A percentile compares a stretch with the other conserved stretches of the same genome.
Evolutionary conservation across 768 basidiomycete species (phyloP).

Genomic region (Mycena metata): DNA sequence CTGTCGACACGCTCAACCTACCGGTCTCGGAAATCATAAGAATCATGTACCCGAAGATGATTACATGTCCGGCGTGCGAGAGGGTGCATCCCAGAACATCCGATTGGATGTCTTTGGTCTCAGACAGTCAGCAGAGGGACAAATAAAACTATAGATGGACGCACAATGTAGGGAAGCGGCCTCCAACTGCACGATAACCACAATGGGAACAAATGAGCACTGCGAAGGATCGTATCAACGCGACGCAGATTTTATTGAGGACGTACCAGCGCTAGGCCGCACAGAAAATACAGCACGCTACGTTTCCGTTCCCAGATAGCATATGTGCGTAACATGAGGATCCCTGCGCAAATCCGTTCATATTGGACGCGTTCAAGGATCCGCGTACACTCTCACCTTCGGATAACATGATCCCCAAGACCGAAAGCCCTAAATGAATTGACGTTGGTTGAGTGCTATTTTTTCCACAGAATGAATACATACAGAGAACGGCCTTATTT

Average conservation of each 20-base stretch:
- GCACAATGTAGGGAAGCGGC: constrained; percentile 51
- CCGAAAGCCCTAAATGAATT: constrained; percentile 48
- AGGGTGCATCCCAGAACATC: constrained; percentile 49
- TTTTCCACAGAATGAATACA: background rate
- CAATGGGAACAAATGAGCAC: constrained; percentile 49
- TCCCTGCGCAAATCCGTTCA: constrained; percentile 41
- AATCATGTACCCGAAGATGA: constrained; percentile 54
- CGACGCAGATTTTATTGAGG: background rate
- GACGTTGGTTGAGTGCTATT: constrained; percentile 38
- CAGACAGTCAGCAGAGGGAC: constrained; percentile 5
- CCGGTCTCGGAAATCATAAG: constrained; percentile 57
- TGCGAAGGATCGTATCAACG: constrained; percentile 24
- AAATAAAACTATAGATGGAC: no score
- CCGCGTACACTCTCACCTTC: constrained; percentile 47
- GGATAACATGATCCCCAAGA: constrained; percentile 52
- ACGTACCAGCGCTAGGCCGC: constrained; percentile 43
- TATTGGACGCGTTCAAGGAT: background rate
- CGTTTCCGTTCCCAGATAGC: constrained; percentile 59
- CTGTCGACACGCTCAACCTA: constrained; percentile 41
- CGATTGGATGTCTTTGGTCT: background rate
- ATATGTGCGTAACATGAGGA: constrained; percentile 59
- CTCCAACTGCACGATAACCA: constrained; percentile 51
- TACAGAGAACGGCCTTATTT: constrained; percentile 28
- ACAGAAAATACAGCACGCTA: constrained; percentile 49
- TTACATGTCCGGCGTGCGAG: constrained; percentile 49